Evolutionary conservation across 352 stramenopile genomes (phyloP), one percentile per base, ranked within the genome.

Genomic region (Globisporangium rhizosaccharum): DNA sequence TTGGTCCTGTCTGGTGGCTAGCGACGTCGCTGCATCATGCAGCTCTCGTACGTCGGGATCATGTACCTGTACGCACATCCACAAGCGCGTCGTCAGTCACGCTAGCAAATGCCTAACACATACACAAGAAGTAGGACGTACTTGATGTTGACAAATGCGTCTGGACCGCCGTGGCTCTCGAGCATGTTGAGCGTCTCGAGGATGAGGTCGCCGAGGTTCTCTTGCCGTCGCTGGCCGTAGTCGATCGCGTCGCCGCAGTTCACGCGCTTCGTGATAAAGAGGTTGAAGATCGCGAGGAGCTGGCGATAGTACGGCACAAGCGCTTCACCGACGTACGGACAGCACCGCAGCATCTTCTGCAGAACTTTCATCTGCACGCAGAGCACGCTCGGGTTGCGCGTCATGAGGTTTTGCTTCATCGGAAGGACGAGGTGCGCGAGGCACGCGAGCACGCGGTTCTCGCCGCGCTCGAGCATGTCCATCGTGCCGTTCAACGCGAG

Each of bases 121-220:
- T 5, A 0, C 18, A 23, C 53, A 28, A 39, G 17, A 39, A 18
- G 17, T 2, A 6, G 11, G n/a, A 70, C 65, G 49, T 57, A 79
- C 76, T 98, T 99, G 62, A 97, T 97, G 71, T 97, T 97, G 62
- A 96, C 86, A 56, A 96, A 97, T 0, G 91, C 91, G 36, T 97
- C 82, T 0, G 80, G 61, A 0, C 91, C 91, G 3, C 91, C 91
- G 26, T 85, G 68, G 48, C 70, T 82, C 61, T 97, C 91, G 28
- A 97, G 73, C n/a, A 96, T 61, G 51, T 96, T 77, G 39, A 97
- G 76, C 25, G 91, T 97, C 54, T 97, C 79, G 25, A 88, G 67
- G 59, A 97, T 94, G 46, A 96, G 68, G 54, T 96, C 87, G 36
- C 90, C 91, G 11, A 97, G 63, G 54, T 97, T 91, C 50, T 94